These are phyloP conservation scores for Globisporangium spinosum DNA, from an alignment of 352 stramenopile genomes.

Conservation along the genomic window DNA sequence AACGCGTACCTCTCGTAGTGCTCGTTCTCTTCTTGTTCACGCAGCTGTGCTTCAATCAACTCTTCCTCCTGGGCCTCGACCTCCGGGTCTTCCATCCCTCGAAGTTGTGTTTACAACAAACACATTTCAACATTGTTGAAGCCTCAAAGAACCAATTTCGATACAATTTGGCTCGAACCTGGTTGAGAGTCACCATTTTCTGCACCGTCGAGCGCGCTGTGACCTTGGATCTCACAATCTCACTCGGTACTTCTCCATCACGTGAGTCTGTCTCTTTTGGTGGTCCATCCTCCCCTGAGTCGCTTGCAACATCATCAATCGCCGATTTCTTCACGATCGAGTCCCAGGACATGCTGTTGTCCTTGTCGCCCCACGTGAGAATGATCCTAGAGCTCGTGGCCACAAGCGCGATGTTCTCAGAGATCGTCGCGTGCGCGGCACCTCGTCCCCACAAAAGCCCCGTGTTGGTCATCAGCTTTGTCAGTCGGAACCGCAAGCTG, in stretches of 20 bases:
- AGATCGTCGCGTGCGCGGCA: conserved; percentile 70
- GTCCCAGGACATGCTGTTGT: conserved; percentile 37
- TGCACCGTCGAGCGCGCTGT: conserved; percentile 46
- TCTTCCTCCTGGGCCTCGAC: conserved; percentile 46
- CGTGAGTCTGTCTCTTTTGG: neutral
- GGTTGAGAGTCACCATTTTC: conserved; percentile 42
- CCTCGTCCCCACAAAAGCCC: conserved; percentile 87
- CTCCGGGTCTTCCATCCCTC: conserved; percentile 35
- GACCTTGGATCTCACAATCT: conserved; percentile 25
- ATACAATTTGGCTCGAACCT: conserved; percentile 20
- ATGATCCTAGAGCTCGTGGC: conserved; percentile 79
- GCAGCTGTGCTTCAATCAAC: conserved; percentile 38
- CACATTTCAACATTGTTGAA: neutral
- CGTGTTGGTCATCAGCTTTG: conserved; percentile 85
- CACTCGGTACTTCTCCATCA: neutral
- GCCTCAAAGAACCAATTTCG: neutral
- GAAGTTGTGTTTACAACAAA: conserved; percentile 26
- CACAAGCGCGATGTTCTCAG: conserved; percentile 86
- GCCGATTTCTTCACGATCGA: conserved; percentile 22
- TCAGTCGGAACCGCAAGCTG: conserved; percentile 61
- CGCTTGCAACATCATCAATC: conserved; percentile 1
- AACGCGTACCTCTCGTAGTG: conserved; percentile 44
- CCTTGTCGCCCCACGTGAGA: conserved; percentile 88
- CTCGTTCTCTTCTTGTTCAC: conserved; percentile 46
- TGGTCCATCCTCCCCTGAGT: conserved; percentile 23